Conservation (phyloP, 2,329 filamentous ascomycete genomes). For the Pseudogymnoascus sp. region DNA sequence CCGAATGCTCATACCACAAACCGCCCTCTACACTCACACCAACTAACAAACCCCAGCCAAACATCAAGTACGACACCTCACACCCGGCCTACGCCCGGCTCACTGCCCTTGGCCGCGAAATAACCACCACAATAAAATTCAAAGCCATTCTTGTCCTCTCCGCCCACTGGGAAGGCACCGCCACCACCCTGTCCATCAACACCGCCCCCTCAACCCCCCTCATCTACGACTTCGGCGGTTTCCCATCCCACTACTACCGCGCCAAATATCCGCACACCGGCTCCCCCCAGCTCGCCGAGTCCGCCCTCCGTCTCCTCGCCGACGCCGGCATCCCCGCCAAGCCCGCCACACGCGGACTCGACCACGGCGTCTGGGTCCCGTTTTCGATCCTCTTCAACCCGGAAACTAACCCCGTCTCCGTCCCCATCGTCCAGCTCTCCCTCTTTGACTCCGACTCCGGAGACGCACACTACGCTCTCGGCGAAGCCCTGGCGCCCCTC, state of each 20-base stretch:
- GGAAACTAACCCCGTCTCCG: constrained; percentile 51
- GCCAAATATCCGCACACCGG: constrained; percentile 60
- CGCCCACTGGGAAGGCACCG: constrained; percentile 64
- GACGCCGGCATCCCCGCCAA: constrained; percentile 52
- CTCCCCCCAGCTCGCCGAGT: constrained; percentile 50
- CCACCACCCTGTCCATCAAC: constrained; percentile 56
- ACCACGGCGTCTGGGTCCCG: constrained; percentile 69
- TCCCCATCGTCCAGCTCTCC: constrained; percentile 67
- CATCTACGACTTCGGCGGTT: constrained; percentile 72
- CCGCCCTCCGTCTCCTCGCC: constrained; percentile 48
- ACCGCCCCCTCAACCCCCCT: constrained; percentile 55
- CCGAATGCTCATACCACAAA: neutral
- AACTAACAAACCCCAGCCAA: constrained; percentile 36
- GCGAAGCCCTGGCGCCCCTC: constrained; percentile 57
- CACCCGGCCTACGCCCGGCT: constrained; percentile 63
- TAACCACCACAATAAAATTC: constrained; percentile 62
- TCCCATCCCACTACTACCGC: constrained; percentile 62
- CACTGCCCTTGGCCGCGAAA: constrained; percentile 59
- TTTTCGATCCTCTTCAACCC: constrained; percentile 54
- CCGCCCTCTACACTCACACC: neutral
- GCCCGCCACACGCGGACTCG: constrained; percentile 56
- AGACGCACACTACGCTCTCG: constrained; percentile 59
- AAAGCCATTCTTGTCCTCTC: constrained; percentile 70
- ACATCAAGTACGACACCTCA: constrained; percentile 58
- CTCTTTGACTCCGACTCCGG: constrained; percentile 60